phyloP scores from a whole-genome alignment of 208 protist species.

The Tritrichomonas musculus region DNA sequence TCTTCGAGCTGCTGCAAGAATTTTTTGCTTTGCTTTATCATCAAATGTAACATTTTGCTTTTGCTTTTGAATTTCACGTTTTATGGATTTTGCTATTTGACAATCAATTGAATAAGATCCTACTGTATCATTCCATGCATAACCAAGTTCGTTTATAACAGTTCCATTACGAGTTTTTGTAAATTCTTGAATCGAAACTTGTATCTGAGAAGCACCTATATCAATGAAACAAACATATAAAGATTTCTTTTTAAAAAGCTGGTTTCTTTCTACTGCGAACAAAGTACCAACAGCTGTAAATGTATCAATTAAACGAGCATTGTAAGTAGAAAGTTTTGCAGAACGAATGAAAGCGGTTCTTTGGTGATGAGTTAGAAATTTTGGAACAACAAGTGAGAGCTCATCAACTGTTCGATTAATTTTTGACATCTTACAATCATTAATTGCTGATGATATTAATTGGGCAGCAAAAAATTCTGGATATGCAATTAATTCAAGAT shows the following conservation, averaged over 20 bases:
- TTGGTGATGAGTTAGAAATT: conserved; percentile 15
- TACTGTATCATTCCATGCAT: not conserved
- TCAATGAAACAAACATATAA: not conserved
- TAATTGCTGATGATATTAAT: not conserved
- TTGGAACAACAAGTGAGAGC: not conserved
- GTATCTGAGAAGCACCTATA: not conserved
- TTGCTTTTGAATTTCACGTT: not conserved
- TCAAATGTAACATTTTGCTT: not conserved
- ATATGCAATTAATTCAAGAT: not conserved
- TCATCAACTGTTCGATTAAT: not conserved
- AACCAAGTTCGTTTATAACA: not conserved
- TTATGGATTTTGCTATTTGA: not conserved
- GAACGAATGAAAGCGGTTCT: not conserved
- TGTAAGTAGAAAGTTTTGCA: not conserved
- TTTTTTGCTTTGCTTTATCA: not conserved
- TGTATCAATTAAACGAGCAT: not conserved
- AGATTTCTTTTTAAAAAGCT: not conserved
- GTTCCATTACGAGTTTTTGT: not conserved
- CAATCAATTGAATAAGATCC: not conserved
- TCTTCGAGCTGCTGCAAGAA: not conserved
- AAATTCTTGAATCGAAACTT: conserved; percentile 2
- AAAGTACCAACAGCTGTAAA: not conserved
- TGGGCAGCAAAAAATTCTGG: conserved; percentile 20
- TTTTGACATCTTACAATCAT: not conserved
- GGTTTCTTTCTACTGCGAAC: not conserved